Conservation (phyloP, 1,284 basidiomycete species). For the Fomitopsis palustris region DNA sequence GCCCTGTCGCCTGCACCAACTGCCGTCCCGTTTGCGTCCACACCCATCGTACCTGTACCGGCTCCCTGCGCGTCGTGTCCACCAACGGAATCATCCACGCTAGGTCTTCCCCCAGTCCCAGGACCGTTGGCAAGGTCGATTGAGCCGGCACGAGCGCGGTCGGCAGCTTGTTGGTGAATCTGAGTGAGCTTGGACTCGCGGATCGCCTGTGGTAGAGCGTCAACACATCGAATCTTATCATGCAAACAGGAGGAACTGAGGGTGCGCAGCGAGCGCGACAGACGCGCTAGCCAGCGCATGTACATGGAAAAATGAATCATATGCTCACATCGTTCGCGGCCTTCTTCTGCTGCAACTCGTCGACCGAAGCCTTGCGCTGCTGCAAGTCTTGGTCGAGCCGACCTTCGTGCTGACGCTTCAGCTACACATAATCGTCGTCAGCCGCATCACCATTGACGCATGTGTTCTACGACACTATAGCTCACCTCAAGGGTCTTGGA, state of each 20-base stretch:
- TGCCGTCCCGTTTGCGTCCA: neutral
- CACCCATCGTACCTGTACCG: neutral
- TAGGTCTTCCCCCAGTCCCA: neutral
- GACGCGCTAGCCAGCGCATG: no score
- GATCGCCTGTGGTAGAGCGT: constrained; percentile 14
- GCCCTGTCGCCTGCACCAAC: neutral
- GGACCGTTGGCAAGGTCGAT: neutral
- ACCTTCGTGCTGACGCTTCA: constrained; percentile 25
- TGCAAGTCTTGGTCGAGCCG: constrained; percentile 25
- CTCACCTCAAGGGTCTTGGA: constrained; percentile 43
- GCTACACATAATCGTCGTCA: constrained; percentile 10
- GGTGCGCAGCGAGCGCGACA: no score
- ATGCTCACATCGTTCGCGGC: constrained; percentile 27
- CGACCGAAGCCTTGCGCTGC: constrained; percentile 21
- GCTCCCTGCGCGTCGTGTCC: neutral
- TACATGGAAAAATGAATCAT: neutral
- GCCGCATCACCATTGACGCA: no score
- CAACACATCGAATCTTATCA: no score
- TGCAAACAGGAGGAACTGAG: no score
- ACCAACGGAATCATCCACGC: no score
- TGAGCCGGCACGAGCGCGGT: constrained; percentile 2
- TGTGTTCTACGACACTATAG: no score
- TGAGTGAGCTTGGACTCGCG: constrained; percentile 26
- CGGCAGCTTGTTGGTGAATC: constrained; percentile 23
- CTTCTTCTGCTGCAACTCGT: constrained; percentile 27